Base-by-base conservation (phyloP, 2,329 filamentous ascomycete genomes). In the Hypoxylon sp. region DNA sequence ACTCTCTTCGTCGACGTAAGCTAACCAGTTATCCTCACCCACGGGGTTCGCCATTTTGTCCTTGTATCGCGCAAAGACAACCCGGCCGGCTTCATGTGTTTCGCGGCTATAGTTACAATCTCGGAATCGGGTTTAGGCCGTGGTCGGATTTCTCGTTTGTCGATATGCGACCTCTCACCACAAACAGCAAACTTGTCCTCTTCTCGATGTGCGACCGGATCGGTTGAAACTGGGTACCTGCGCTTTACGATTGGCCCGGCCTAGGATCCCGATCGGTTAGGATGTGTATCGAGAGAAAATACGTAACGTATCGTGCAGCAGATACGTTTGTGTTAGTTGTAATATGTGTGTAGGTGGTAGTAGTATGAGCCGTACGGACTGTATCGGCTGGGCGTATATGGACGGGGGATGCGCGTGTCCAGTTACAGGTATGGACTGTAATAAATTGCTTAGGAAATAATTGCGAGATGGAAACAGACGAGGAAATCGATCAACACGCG, bases 21-120 rank as follows among this genome's bases (percentile, higher is more conserved):
- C 90, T 71, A 91, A 79, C 92, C 92, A 96, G 76, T 86, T 86
- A 63, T 91, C 88, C 81, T 96, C 92, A 73, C 91, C 91, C 70
- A 93, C 84, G 47, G 91, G 90, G 69, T 77, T 82, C 73, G 80
- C 81, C 83, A 85, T 85, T 68, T 63, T 74, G 68, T 63, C 55
- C 60, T 67, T 68, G 57, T 61, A 53, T 65, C 61, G 66, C 66
- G 61, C 68, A 69, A 59, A 67, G 63, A 68, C 41, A 64, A 57
- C 53, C 59, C 68, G 68, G 60, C 50, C 61, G 63, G 57, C 65
- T 68, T 68, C 68, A 70, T 70, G 68, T 70, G 68, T 70, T 70
- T 70, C 43, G 65, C 56, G 52, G 41, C 30, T 41, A 39, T 30
- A 50, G 56, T 12, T 61, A 16, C 0, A 41, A 43, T 56, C 43